Percentiles rank a stretch among this genome's conserved stretches.
These are phyloP conservation scores for Macadamia integrifolia DNA, from an alignment of 164 flowering plant genomes.

Conservation along the genomic window DNA sequence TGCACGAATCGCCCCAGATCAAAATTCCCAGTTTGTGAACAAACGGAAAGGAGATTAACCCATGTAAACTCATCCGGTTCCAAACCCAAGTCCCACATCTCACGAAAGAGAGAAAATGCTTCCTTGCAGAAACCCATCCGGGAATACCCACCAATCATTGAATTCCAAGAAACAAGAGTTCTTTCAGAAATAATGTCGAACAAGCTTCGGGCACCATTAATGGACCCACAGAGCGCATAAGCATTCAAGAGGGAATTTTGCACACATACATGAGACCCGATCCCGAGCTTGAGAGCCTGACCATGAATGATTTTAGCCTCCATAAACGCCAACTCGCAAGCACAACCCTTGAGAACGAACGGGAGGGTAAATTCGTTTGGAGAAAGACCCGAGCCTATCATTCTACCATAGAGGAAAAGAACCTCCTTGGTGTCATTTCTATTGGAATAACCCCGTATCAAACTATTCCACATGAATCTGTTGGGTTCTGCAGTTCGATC, in stretches of 20 bases:
- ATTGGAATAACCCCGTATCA: conserved; percentile 38
- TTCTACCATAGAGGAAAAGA: conserved; percentile 24
- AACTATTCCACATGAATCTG: conserved; percentile 34
- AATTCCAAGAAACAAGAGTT: conserved; percentile 52
- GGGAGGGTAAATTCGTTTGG: conserved; percentile 54
- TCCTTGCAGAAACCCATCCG: conserved; percentile 24
- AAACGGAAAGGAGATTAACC: conserved; percentile 41
- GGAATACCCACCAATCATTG: conserved; percentile 50
- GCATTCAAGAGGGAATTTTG: conserved; percentile 35
- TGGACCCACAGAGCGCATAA: conserved; percentile 28
- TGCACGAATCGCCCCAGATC: conserved; percentile 38
- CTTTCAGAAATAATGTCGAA: conserved; percentile 38
- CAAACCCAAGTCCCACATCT: conserved; percentile 31
- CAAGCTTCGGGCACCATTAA: conserved; percentile 23
- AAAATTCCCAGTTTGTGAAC: conserved; percentile 26
- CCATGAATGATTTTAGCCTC: conserved; percentile 33
- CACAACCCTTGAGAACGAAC: conserved; percentile 52
- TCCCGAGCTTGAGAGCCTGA: conserved; percentile 34
- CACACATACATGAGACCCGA: conserved; percentile 33
- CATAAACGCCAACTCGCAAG: conserved; percentile 15
- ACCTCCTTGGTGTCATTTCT: conserved; percentile 23
- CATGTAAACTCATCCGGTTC: conserved; percentile 39
- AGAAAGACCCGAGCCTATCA: conserved; percentile 25
- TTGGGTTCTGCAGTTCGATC: conserved; percentile 26
- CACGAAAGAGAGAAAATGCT: conserved; percentile 31